A percentile compares a stretch with the other conserved stretches of the same genome.
Evolutionary conservation across 1,284 basidiomycete genomes (phyloP).

Genomic region (Veloporphyrellus conicus): DNA sequence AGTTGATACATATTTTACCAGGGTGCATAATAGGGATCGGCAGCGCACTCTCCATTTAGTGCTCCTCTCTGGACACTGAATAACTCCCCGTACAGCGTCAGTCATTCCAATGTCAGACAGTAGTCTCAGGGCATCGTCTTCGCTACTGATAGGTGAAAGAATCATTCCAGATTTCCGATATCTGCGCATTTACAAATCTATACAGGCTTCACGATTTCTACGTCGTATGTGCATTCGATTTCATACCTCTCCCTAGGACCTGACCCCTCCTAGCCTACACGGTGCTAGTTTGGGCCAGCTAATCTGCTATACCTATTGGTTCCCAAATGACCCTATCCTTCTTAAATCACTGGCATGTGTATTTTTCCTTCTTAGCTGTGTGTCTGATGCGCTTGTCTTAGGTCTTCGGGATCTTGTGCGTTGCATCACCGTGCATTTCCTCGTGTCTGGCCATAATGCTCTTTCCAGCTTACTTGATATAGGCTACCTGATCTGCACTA

Average conservation of each 20-base stretch:
- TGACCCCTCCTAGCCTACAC: conserved; percentile 8
- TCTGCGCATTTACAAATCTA: neutral
- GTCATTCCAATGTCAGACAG: neutral
- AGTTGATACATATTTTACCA: too few relatives aligned
- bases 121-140: neutral
- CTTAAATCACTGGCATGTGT: conserved; percentile 6
- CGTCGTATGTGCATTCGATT: conserved; percentile 2
- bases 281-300: conserved; percentile 13
- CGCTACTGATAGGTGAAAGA: conserved; percentile 8
- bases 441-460: neutral
- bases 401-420: conserved; percentile 10
- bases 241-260: neutral
- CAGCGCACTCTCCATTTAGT: too few relatives aligned
- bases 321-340: conserved; percentile 8
- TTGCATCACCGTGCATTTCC: neutral
- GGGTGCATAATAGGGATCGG: too few relatives aligned
- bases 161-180: neutral
- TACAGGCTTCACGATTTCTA: conserved; percentile 7
- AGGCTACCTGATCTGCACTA: neutral
- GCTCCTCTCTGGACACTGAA: too few relatives aligned
- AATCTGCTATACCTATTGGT: conserved; percentile 9
- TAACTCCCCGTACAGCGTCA: too few relatives aligned
- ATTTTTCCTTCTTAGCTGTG: neutral
- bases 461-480: conserved; percentile 7
- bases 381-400: conserved; percentile 1